Evolutionary conservation across 345 rosid species (phyloP).

Genomic region (Anastatica hierochuntica): DNA sequence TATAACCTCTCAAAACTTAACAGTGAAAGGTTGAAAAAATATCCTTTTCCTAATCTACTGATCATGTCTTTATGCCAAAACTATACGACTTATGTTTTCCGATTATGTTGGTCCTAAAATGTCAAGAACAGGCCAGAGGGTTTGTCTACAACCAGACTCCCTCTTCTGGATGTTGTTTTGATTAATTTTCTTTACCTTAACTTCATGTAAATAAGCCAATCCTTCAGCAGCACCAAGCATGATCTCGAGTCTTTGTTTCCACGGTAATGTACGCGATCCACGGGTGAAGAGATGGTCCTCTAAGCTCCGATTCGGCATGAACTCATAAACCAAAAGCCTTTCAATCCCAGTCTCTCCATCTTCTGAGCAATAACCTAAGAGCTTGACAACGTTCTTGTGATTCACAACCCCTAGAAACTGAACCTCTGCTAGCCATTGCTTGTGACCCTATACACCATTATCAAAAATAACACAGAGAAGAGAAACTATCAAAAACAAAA

Average conservation of each 20-base stretch:
- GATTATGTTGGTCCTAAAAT: not conserved
- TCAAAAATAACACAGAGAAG: not conserved
- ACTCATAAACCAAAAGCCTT: constrained; percentile 71
- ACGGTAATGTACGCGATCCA: constrained; percentile 42
- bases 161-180: not conserved
- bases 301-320: constrained; percentile 65
- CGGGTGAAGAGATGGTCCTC: constrained; percentile 81
- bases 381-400: constrained; percentile 77
- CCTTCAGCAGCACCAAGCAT: constrained; percentile 80
- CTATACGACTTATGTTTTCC: not conserved
- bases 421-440: constrained; percentile 90
- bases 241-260: constrained; percentile 61
- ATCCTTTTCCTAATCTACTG: too few relatives aligned
- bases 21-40: too few relatives aligned
- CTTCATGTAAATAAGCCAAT: constrained; percentile 69
- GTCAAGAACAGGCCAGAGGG: not conserved
- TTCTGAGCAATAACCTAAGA: constrained; percentile 68
- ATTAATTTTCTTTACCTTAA: constrained; percentile 42
- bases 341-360: constrained; percentile 71
- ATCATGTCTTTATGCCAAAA: not conserved
- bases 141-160: not conserved
- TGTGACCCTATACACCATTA: constrained; percentile 68
- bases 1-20: too few relatives aligned
- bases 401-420: constrained; percentile 75
- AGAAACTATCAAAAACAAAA: not conserved